phyloP scores from a whole-genome alignment of 306 rosid genomes.

The Carpinus fangiana region DNA sequence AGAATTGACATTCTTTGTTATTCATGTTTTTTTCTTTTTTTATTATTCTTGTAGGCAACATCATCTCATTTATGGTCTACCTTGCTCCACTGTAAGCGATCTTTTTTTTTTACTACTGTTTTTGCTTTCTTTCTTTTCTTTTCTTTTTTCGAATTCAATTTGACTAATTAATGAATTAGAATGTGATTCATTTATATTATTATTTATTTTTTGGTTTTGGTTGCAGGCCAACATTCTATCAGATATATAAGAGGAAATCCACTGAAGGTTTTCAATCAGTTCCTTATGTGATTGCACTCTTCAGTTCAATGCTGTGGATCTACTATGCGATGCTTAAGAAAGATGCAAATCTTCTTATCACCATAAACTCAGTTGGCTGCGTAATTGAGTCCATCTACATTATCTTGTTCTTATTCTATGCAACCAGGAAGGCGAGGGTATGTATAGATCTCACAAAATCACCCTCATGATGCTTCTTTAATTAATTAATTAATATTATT shows the following conservation, averaged over 20 bases:
- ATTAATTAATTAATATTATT: background rate
- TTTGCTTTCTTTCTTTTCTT: background rate
- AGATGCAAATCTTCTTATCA: conserved; percentile 68
- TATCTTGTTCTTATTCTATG: conserved; percentile 56
- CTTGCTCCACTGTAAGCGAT: conserved; percentile 85
- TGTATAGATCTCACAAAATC: background rate
- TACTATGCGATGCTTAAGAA: conserved; percentile 76
- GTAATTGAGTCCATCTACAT: conserved; percentile 66
- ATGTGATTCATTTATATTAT: background rate
- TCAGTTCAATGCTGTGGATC: conserved; percentile 88
- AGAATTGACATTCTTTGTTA: conserved; percentile 10
- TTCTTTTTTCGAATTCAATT: background rate
- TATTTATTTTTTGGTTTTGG: background rate
- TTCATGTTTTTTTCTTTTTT: conserved; percentile 10
- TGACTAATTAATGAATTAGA: background rate
- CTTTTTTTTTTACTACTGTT: background rate
- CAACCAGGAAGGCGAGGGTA: conserved; percentile 73
- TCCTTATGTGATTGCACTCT: conserved; percentile 80
- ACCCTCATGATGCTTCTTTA: background rate
- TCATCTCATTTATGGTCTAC: conserved; percentile 79
- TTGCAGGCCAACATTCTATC: conserved; percentile 84
- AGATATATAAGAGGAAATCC: conserved; percentile 72
- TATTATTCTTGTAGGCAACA: conserved; percentile 55
- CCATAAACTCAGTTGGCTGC: conserved; percentile 82
- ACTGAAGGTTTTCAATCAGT: conserved; percentile 78